These are phyloP conservation scores for Quercus agrifolia DNA, from an alignment of 306 rosid genomes.

Conservation along the genomic window DNA sequence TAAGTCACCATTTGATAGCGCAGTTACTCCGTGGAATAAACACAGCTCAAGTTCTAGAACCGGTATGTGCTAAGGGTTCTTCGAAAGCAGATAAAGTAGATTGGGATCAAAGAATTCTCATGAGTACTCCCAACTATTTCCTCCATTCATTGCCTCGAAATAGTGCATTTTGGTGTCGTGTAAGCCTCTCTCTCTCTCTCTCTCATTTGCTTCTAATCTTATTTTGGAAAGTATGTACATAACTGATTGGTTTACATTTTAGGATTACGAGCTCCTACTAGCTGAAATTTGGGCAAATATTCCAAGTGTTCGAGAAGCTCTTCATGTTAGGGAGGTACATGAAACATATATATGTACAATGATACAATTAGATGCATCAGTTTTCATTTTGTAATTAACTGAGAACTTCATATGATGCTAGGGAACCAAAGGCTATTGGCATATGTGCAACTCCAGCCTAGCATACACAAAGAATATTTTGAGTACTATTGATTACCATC, in stretches of 20 bases:
- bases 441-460: background rate
- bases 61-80: background rate
- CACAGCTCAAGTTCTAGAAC: background rate
- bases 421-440: background rate
- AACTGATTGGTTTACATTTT: background rate
- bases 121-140: background rate
- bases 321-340: background rate
- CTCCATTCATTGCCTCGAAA: background rate
- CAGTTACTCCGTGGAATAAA: slow-evolving; percentile 15
- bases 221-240: background rate
- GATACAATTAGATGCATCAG: background rate
- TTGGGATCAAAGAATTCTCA: slow-evolving; percentile 1
- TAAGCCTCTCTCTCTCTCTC: background rate
- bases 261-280: background rate
- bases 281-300: background rate
- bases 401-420: background rate
- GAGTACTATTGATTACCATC: background rate
- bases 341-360: too few relatives aligned
- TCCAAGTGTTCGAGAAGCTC: background rate
- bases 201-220: background rate
- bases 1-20: background rate
- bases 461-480: background rate
- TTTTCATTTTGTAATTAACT: too few relatives aligned
- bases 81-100: background rate
- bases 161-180: slow-evolving; percentile 9